Evolutionary conservation across 139 green algal species (phyloP).

Genomic region (Chlorella sp.): DNA sequence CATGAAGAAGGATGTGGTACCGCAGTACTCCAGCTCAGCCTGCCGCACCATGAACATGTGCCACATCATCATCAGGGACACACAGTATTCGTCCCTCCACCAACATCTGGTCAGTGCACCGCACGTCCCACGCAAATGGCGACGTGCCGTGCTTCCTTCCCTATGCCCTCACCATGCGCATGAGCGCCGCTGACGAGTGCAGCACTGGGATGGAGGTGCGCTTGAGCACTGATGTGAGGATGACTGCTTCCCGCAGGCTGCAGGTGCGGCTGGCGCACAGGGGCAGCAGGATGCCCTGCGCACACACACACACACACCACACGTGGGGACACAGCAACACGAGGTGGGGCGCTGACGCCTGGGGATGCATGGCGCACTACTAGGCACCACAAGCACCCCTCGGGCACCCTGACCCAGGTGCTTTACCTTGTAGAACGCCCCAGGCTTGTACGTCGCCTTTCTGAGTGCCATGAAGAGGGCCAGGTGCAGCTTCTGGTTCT

Average conservation of each 20-base stretch:
- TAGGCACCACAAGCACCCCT: too few relatives aligned
- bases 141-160: too few relatives aligned
- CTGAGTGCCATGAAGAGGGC: constrained; percentile 92
- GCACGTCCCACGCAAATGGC: too few relatives aligned
- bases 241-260: constrained; percentile 92
- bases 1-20: constrained; percentile 97
- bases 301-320: background rate
- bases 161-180: constrained; percentile 51
- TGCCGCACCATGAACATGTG: constrained; percentile 27
- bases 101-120: too few relatives aligned
- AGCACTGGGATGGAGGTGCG: constrained; percentile 85
- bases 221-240: constrained; percentile 78
- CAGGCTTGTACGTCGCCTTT: constrained; percentile 97
- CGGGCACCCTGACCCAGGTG: too few relatives aligned
- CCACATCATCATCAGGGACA: too few relatives aligned
- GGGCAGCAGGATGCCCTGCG: constrained; percentile 80
- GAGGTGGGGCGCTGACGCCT: too few relatives aligned
- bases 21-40: constrained; percentile 86
- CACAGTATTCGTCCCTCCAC: too few relatives aligned
- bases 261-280: constrained; percentile 75
- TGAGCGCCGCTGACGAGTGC: constrained; percentile 81
- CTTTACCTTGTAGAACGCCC: constrained; percentile 94
- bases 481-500: constrained; percentile 90
- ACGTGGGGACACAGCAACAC: too few relatives aligned
- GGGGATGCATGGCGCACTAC: too few relatives aligned